phyloP scores from a whole-genome alignment of 78 protist genomes.

The Polysphondylium violaceum region DNA sequence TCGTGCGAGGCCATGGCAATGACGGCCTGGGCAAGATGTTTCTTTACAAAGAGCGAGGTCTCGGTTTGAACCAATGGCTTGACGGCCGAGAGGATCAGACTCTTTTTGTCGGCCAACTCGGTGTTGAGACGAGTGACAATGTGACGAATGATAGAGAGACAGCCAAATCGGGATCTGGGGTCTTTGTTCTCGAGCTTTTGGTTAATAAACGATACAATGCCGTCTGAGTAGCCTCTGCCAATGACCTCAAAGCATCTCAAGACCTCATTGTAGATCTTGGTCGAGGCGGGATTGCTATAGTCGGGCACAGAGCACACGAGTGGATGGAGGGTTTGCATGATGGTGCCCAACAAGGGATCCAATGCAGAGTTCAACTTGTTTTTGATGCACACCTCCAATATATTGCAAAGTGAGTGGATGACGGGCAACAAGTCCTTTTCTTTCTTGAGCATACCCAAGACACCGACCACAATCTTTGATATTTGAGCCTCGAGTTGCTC shows the following conservation, averaged over 20 bases:
- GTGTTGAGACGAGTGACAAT: slow-evolving; percentile 68
- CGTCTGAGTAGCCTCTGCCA: slow-evolving; percentile 83
- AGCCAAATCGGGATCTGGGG: slow-evolving; percentile 39
- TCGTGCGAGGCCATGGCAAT: slow-evolving; percentile 83
- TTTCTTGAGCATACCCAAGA: slow-evolving; percentile 65
- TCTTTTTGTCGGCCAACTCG: slow-evolving; percentile 63
- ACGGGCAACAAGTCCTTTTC: slow-evolving; percentile 82
- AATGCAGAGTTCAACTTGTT: slow-evolving; percentile 27
- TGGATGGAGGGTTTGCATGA: slow-evolving; percentile 62
- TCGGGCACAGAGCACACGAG: slow-evolving; percentile 59
- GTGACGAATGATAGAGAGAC: slow-evolving; percentile 72
- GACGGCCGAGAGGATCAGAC: slow-evolving; percentile 79
- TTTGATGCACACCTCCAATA: slow-evolving; percentile 77
- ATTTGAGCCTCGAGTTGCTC: slow-evolving; percentile 77
- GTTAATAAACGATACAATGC: slow-evolving; percentile 55
- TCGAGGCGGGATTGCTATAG: slow-evolving; percentile 37
- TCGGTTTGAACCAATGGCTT: slow-evolving; percentile 77
- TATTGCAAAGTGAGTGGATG: slow-evolving; percentile 49
- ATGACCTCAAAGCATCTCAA: slow-evolving; percentile 86
- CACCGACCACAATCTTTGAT: slow-evolving; percentile 41
- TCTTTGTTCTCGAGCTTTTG: slow-evolving; percentile 53
- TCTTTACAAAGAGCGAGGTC: slow-evolving; percentile 58
- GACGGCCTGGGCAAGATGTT: slow-evolving; percentile 65
- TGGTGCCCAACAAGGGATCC: slow-evolving; percentile 27
- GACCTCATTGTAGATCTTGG: slow-evolving; percentile 80